Evolutionary conservation across 2,329 filamentous ascomycete species (phyloP).

Genomic region (Verticillium isaacii): DNA sequence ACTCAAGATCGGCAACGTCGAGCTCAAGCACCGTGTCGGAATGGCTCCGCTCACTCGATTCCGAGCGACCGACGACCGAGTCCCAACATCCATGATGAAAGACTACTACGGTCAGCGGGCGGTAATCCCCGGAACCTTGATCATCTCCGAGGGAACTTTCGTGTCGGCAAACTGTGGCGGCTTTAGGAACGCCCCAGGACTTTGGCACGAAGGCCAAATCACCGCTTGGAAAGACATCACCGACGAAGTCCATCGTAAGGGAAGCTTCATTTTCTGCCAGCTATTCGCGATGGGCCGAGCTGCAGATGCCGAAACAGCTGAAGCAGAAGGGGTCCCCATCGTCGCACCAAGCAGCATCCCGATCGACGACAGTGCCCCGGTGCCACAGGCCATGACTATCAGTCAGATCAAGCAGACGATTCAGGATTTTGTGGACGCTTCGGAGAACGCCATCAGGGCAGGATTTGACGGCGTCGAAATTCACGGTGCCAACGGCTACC

Average conservation of each 20-base stretch:
- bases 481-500: conserved; percentile 53
- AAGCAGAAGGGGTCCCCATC: conserved; percentile 19
- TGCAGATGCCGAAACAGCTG: conserved; percentile 25
- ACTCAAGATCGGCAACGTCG: conserved; percentile 13
- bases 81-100: conserved; percentile 12
- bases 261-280: conserved; percentile 49
- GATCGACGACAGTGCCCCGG: conserved; percentile 39
- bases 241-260: conserved; percentile 17
- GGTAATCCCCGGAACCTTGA: conserved; percentile 31
- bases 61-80: conserved; percentile 12
- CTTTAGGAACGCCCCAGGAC: conserved; percentile 7
- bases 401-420: conserved; percentile 60
- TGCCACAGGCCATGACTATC: conserved; percentile 58
- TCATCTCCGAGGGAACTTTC: conserved; percentile 41
- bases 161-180: conserved; percentile 25
- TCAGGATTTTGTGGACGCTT: conserved; percentile 46
- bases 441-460: conserved; percentile 50
- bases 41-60: conserved; percentile 18
- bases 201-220: conserved; percentile 16
- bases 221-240: conserved; percentile 18
- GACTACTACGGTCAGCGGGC: conserved; percentile 41
- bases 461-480: conserved; percentile 68
- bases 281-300: conserved; percentile 57
- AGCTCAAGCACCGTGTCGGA: conserved; percentile 17
- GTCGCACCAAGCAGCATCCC: conserved; percentile 20